Evolutionary conservation across 495 filamentous ascomycete species (phyloP).

Genomic region (Umbilicaria muhlenbergii): DNA sequence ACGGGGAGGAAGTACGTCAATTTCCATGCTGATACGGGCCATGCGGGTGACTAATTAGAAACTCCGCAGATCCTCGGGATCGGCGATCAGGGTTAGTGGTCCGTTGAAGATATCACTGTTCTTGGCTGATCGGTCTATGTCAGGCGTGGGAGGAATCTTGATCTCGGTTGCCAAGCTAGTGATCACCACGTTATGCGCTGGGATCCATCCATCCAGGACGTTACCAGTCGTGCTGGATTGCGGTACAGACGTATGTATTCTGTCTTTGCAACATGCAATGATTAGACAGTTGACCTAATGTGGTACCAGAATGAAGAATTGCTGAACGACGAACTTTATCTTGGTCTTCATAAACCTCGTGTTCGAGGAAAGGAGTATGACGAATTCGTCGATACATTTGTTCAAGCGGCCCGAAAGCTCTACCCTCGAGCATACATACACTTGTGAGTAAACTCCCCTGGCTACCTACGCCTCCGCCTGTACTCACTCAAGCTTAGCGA

Average conservation of each 20-base stretch:
- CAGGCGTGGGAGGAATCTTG: conserved; percentile 69
- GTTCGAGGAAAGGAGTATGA: conserved; percentile 63
- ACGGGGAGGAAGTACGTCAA: conserved; percentile 42
- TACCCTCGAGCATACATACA: conserved; percentile 78
- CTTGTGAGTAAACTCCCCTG: conserved; percentile 32
- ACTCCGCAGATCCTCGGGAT: conserved; percentile 62
- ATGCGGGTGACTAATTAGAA: background rate
- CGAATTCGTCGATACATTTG: conserved; percentile 58
- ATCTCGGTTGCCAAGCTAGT: conserved; percentile 76
- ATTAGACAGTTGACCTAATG: conserved; percentile 3
- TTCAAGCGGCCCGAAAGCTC: conserved; percentile 44
- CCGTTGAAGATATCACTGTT: too few species aligned
- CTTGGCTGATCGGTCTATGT: background rate
- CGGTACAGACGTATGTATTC: conserved; percentile 48
- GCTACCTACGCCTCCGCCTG: background rate
- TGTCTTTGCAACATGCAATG: background rate
- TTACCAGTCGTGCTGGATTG: conserved; percentile 78
- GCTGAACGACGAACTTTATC: conserved; percentile 65
- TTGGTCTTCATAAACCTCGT: conserved; percentile 54
- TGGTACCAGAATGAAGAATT: conserved; percentile 48
- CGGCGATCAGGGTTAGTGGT: conserved; percentile 45
- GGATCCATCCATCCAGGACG: conserved; percentile 66
- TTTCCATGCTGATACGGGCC: background rate
- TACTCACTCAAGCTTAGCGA: conserved; percentile 20
- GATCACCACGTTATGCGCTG: conserved; percentile 70